Conservation (phyloP, 2,329 filamentous ascomycete genomes). For the Sphaerulina musiva region DNA sequence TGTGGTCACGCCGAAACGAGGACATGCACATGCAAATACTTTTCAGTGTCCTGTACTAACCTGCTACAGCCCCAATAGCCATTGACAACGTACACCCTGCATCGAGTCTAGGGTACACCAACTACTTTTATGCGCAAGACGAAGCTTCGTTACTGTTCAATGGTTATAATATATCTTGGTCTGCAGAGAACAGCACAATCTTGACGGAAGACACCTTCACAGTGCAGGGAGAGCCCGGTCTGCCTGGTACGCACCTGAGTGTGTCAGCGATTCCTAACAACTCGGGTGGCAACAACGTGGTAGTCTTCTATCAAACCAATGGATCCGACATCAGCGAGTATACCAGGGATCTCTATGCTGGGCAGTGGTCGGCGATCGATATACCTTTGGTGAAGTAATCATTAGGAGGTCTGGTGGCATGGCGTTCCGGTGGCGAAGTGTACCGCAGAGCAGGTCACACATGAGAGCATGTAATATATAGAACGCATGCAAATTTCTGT, state of each 20-base stretch:
- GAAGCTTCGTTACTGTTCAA: slow-evolving; percentile 31
- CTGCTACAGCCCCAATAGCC: slow-evolving; percentile 16
- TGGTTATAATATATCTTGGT: slow-evolving; percentile 37
- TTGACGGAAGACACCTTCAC: slow-evolving; percentile 29
- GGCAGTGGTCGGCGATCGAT: slow-evolving; percentile 26
- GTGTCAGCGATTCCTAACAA: slow-evolving; percentile 33
- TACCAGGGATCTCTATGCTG: slow-evolving; percentile 28
- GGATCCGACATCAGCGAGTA: slow-evolving; percentile 30
- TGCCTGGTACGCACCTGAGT: slow-evolving; percentile 38
- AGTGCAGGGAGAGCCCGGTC: slow-evolving; percentile 32
- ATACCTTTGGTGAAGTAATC: slow-evolving; percentile 12
- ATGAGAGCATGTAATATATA: no score
- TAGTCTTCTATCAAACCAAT: slow-evolving; percentile 32
- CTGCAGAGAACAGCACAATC: slow-evolving; percentile 37
- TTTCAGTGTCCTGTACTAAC: neutral
- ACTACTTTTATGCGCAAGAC: slow-evolving; percentile 40
- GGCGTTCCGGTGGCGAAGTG: no score
- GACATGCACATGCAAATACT: no score
- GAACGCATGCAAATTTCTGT: no score
- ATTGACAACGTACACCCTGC: slow-evolving; percentile 37
- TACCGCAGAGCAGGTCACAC: no score
- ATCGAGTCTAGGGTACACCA: slow-evolving; percentile 39
- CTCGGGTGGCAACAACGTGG: slow-evolving; percentile 28
- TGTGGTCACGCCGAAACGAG: neutral
- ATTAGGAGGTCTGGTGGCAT: neutral